phyloP scores from a whole-genome alignment of 306 rosid genomes.

The Pueraria montana region DNA sequence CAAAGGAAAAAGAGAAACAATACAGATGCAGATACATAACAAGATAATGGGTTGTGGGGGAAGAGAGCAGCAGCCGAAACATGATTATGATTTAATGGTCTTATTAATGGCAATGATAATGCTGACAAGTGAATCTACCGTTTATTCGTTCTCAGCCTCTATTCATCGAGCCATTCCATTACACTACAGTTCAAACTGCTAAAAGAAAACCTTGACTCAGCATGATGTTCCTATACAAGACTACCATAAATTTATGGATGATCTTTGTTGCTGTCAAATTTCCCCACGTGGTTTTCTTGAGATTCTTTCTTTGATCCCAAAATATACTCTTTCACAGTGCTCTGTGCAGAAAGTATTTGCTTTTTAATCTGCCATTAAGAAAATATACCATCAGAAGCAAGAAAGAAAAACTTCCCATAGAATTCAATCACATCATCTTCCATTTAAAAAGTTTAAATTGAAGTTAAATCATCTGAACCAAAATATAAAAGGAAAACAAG shows the following conservation, averaged over 20 bases:
- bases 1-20: no score
- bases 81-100: conserved; percentile 12
- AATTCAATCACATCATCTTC: conserved; percentile 10
- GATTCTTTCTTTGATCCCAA: conserved; percentile 69
- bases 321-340: conserved; percentile 65
- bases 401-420: neutral
- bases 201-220: conserved; percentile 42
- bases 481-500: conserved; percentile 15
- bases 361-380: conserved; percentile 71
- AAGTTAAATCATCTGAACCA: conserved; percentile 21
- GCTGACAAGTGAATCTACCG: neutral
- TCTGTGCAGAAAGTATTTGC: conserved; percentile 71
- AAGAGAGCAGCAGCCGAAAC: neutral
- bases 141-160: conserved; percentile 34
- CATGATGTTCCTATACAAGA: conserved; percentile 49
- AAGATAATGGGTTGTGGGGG: neutral
- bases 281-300: conserved; percentile 54
- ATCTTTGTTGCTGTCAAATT: conserved; percentile 59
- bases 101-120: conserved; percentile 13
- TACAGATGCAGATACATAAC: neutral
- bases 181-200: conserved; percentile 28
- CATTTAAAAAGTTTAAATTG: neutral
- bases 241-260: conserved; percentile 50
- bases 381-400: conserved; percentile 45
- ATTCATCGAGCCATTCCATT: conserved; percentile 40